Evolutionary conservation across 108 stramenopile species (phyloP), one percentile per base, ranked within the genome.

Genomic region (Cylindrotheca fusiformis): DNA sequence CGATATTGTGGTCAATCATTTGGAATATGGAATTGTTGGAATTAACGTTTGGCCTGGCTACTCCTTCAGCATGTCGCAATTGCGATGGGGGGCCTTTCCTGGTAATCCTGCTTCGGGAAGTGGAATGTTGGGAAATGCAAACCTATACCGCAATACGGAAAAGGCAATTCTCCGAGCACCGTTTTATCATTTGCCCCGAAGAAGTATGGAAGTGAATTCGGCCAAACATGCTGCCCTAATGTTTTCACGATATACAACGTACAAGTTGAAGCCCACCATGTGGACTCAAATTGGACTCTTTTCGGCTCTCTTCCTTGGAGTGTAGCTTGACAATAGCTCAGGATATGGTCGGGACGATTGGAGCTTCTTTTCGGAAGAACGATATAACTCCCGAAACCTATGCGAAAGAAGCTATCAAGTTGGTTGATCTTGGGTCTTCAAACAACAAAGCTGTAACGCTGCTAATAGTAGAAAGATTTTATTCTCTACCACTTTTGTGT

Each of bases 161-260:
- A 62, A 62, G 46, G 28, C 60, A 19, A 27, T 62, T 14, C 4
- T 62, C 1, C 60, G 60, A 25, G 60, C 46, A 19, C 60, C 60
- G 1, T 62, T 62, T 36, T 18, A 24, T 18, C 45, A 44, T 23
- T 12, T 62, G 19, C 36, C 36, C 3, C 49, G 46, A 21, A 62
- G 6, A 17, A n/a, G 10, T 12, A 19, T 62, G 20, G 22, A 24
- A 45, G 60, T 62, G 17, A 62, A 19, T 1, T 1, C 45, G 1
- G 3, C 60, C 27, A 48, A 62, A 49, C 48, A 26, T 21, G 26
- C 45, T 30, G 47, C 1, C 21, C 2, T 33, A 2, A 21, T 62
- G 48, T 62, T 50, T 62, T 30, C 48, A 2, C 45, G 60, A 2
- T 8, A 49, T 1, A 25, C 60, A 23, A 45, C 18, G 2, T 62